Conservation (phyloP, 148 eudicot genomes). For the Chenopodium album region DNA sequence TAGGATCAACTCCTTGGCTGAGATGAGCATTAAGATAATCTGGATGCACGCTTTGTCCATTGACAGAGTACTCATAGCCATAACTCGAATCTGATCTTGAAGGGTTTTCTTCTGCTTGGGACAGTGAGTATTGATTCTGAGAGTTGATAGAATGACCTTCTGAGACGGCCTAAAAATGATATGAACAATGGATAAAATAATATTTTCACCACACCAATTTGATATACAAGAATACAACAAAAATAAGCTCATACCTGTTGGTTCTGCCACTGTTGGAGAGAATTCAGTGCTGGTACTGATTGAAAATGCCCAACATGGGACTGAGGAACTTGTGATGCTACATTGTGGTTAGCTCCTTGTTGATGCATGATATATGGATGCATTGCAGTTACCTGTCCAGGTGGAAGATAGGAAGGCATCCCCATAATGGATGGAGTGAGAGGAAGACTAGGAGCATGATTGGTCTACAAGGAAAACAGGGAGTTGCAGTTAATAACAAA, state of each 20-base stretch:
- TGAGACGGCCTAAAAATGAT: constrained; percentile 45
- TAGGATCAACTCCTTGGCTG: constrained; percentile 43
- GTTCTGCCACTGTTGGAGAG: constrained; percentile 67
- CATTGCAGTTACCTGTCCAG: constrained; percentile 71
- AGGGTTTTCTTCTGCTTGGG: constrained; percentile 51
- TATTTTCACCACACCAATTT: neutral
- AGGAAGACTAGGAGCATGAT: constrained; percentile 58
- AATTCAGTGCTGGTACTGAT: constrained; percentile 46
- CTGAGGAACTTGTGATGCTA: constrained; percentile 61
- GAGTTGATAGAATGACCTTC: constrained; percentile 49
- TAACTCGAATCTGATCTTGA: constrained; percentile 46
- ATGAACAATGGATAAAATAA: constrained; percentile 20
- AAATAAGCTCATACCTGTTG: constrained; percentile 51
- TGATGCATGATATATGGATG: constrained; percentile 86
- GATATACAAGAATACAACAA: too few relatives aligned
- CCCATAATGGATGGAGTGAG: constrained; percentile 68
- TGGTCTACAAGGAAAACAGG: constrained; percentile 38
- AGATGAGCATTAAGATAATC: constrained; percentile 46
- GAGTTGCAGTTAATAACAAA: neutral
- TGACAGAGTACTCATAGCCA: constrained; percentile 52
- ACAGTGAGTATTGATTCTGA: constrained; percentile 42
- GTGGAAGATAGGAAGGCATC: constrained; percentile 67
- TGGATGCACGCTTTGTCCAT: constrained; percentile 49
- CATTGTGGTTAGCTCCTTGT: constrained; percentile 59
- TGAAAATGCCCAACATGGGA: constrained; percentile 66